Conservation (phyloP, 768 basidiomycete species). For the Leccinum aurantiacum region DNA sequence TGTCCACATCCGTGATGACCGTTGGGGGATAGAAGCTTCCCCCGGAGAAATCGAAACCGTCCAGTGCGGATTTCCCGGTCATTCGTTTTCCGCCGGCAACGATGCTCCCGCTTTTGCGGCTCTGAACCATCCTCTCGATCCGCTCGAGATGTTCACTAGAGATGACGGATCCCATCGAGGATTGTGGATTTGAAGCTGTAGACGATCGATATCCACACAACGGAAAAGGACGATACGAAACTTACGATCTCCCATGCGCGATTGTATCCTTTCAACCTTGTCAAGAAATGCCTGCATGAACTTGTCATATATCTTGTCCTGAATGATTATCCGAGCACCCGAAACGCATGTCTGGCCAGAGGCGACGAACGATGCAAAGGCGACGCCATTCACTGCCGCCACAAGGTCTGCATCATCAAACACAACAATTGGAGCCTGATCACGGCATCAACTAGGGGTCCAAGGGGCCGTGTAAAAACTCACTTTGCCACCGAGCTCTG, state of each 20-base stretch:
- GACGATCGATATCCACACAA: not conserved
- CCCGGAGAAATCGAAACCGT: constrained; percentile 66
- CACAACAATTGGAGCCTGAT: constrained; percentile 74
- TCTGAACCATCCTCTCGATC: constrained; percentile 57
- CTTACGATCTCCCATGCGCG: constrained; percentile 79
- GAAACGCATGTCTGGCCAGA: constrained; percentile 93
- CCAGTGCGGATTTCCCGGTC: constrained; percentile 59
- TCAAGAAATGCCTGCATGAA: constrained; percentile 63
- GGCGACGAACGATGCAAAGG: constrained; percentile 83
- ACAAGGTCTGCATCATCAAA: constrained; percentile 75
- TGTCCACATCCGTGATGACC: constrained; percentile 57
- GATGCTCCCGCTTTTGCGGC: constrained; percentile 47
- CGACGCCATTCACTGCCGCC: constrained; percentile 78
- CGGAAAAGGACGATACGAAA: constrained; percentile 11
- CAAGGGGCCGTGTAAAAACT: constrained; percentile 1
- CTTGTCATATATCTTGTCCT: constrained; percentile 63
- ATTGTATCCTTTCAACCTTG: constrained; percentile 61
- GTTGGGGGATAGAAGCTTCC: constrained; percentile 85
- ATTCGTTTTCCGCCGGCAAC: constrained; percentile 68
- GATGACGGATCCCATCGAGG: constrained; percentile 82
- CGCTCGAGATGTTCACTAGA: constrained; percentile 62
- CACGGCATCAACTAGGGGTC: constrained; percentile 2
- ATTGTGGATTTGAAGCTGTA: constrained; percentile 65
- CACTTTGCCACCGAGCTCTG: constrained; percentile 86
- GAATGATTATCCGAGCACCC: constrained; percentile 79